Evolutionary conservation across 2,329 filamentous ascomycete genomes (phyloP).

Genomic region (Botrytis fabae): DNA sequence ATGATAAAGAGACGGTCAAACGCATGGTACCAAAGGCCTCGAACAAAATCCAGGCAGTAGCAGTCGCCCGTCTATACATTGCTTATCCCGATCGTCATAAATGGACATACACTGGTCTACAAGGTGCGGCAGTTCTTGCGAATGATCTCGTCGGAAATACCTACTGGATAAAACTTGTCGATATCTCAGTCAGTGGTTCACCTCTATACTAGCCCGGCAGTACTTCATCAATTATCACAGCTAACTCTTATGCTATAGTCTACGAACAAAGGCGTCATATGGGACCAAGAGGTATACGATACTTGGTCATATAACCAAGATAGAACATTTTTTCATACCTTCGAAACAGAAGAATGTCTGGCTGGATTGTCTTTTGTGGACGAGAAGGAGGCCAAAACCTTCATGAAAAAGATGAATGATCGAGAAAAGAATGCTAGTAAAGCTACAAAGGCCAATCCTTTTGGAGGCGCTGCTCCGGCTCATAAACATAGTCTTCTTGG

Average conservation of each 20-base stretch:
- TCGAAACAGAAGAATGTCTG: slow-evolving; percentile 90
- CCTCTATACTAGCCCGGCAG: not conserved
- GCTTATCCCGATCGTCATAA: slow-evolving; percentile 79
- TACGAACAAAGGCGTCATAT: slow-evolving; percentile 80
- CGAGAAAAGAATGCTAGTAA: slow-evolving; percentile 94
- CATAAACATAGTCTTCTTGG: slow-evolving; percentile 53
- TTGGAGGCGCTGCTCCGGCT: slow-evolving; percentile 52
- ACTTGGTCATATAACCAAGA: slow-evolving; percentile 95
- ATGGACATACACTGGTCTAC: slow-evolving; percentile 95
- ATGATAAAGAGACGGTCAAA: slow-evolving; percentile 96
- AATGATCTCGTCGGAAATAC: slow-evolving; percentile 95
- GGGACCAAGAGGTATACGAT: slow-evolving; percentile 98
- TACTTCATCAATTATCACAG: slow-evolving; percentile 2
- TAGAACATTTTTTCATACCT: slow-evolving; percentile 95
- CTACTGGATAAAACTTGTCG: slow-evolving; percentile 96
- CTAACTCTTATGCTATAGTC: slow-evolving; percentile 57
- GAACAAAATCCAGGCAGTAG: slow-evolving; percentile 97
- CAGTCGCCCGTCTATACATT: slow-evolving; percentile 89
- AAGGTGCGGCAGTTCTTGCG: slow-evolving; percentile 86
- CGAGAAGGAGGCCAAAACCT: slow-evolving; percentile 95
- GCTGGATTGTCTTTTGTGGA: slow-evolving; percentile 91
- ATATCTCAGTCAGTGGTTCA: slow-evolving; percentile 74
- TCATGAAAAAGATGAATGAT: slow-evolving; percentile 96
- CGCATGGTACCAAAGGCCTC: slow-evolving; percentile 87
- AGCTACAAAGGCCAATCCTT: slow-evolving; percentile 76